Percentiles rank a stretch among this genome's conserved stretches.
Evolutionary conservation across 352 stramenopile species (phyloP).

Genomic region (Phytophthora lateralis): DNA sequence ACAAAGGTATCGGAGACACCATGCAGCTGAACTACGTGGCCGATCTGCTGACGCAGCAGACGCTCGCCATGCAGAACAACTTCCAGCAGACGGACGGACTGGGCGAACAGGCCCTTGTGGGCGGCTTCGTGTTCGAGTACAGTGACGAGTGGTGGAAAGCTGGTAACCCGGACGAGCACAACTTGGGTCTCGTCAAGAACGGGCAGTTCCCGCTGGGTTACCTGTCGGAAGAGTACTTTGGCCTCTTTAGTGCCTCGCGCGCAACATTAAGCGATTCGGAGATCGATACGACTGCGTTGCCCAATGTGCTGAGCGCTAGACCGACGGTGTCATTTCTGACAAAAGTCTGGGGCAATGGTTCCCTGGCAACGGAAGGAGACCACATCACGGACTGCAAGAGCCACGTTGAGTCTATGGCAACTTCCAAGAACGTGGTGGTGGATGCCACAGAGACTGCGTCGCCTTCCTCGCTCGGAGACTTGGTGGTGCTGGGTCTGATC

Average conservation of each 20-base stretch:
- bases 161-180: slow-evolving; percentile 54
- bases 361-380: slow-evolving; percentile 43
- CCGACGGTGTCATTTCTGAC: slow-evolving; percentile 60
- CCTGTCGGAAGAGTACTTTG: slow-evolving; percentile 72
- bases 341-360: slow-evolving; percentile 45
- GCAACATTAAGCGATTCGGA: slow-evolving; percentile 12
- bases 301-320: slow-evolving; percentile 48
- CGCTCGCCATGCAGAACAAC: slow-evolving; percentile 62
- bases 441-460: background rate
- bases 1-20: slow-evolving; percentile 45
- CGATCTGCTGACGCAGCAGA: slow-evolving; percentile 48
- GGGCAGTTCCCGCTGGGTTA: slow-evolving; percentile 64
- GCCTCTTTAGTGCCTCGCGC: slow-evolving; percentile 27
- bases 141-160: slow-evolving; percentile 82
- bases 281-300: slow-evolving; percentile 13
- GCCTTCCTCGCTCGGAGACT: slow-evolving; percentile 1
- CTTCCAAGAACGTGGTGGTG: slow-evolving; percentile 13
- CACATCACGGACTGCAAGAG: slow-evolving; percentile 42
- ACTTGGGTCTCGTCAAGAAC: slow-evolving; percentile 53
- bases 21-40: slow-evolving; percentile 52
- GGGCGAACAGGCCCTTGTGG: slow-evolving; percentile 57
- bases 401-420: background rate
- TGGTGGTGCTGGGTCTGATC: slow-evolving; percentile 19
- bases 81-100: slow-evolving; percentile 52
- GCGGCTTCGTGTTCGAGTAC: slow-evolving; percentile 81